Conservation (phyloP, 768 basidiomycete species). For the Auriculariales sp. region DNA sequence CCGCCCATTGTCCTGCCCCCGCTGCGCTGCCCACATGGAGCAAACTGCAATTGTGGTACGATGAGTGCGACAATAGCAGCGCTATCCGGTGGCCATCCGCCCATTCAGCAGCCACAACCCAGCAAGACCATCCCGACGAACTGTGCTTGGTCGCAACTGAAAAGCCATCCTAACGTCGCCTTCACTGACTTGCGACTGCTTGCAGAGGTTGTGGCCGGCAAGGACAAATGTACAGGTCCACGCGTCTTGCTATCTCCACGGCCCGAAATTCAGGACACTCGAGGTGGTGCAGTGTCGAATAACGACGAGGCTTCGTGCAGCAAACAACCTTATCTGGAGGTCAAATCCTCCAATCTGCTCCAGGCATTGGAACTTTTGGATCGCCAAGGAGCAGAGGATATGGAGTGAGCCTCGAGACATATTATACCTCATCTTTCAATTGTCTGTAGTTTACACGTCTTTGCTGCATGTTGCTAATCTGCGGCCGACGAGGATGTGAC, state of each 20-base stretch:
- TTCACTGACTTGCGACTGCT: slow-evolving; percentile 74
- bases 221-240: slow-evolving; percentile 64
- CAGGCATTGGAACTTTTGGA: slow-evolving; percentile 68
- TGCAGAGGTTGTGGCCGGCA: slow-evolving; percentile 78
- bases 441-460: too few relatives aligned
- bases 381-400: slow-evolving; percentile 9
- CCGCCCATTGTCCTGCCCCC: background rate
- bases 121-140: slow-evolving; percentile 22
- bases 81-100: background rate
- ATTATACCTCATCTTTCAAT: too few relatives aligned
- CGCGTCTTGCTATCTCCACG: slow-evolving; percentile 44
- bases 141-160: slow-evolving; percentile 72
- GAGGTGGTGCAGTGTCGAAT: background rate
- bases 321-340: background rate
- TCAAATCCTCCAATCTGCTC: slow-evolving; percentile 19
- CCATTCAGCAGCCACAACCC: slow-evolving; percentile 13
- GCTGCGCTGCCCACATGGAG: slow-evolving; percentile 13
- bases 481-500: too few relatives aligned
- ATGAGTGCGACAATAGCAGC: background rate
- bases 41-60: slow-evolving; percentile 12
- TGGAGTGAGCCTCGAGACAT: too few relatives aligned
- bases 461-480: too few relatives aligned
- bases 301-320: background rate
- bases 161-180: slow-evolving; percentile 76
- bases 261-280: slow-evolving; percentile 13